These are phyloP conservation scores for Alternaria postmessia DNA, from an alignment of 2,329 filamentous ascomycete genomes.

Conservation along the genomic window DNA sequence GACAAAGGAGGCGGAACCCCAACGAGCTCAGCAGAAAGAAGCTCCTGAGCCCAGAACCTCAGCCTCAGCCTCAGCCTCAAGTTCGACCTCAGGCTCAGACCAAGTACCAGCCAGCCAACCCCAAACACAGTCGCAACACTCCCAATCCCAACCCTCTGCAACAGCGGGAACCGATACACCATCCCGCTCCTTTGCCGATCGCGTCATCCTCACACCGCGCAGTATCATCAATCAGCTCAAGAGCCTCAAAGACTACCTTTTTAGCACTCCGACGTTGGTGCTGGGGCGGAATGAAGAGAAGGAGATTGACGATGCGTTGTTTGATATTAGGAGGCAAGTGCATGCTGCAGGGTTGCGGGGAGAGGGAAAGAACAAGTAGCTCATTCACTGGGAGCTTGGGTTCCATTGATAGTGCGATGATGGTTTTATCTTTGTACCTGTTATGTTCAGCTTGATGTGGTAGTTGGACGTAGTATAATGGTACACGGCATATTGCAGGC, in stretches of 20 bases:
- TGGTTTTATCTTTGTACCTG: no score
- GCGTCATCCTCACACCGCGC: conserved; percentile 52
- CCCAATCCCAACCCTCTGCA: no score
- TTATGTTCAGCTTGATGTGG: no score
- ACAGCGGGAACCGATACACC: conserved; percentile 25
- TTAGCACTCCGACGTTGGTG: conserved; percentile 59
- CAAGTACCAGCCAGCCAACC: neutral
- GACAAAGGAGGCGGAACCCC: neutral
- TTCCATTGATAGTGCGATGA: no score
- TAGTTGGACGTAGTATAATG: no score
- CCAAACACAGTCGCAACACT: neutral
- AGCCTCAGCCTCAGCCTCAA: no score
- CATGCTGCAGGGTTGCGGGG: conserved; percentile 72
- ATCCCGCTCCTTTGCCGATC: conserved; percentile 41
- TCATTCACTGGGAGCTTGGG: no score
- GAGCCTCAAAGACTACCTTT: conserved; percentile 63
- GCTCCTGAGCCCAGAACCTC: no score
- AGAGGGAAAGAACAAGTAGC: conserved; percentile 5
- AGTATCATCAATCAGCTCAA: conserved; percentile 59
- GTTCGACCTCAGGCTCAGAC: neutral
- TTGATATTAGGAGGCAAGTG: conserved; percentile 78
- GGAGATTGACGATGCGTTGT: conserved; percentile 78
- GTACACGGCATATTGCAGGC: no score
- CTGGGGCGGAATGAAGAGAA: conserved; percentile 72
- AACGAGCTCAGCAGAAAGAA: neutral